Conservation (phyloP, 176 grass and related monocot species). For the Canna indica region DNA sequence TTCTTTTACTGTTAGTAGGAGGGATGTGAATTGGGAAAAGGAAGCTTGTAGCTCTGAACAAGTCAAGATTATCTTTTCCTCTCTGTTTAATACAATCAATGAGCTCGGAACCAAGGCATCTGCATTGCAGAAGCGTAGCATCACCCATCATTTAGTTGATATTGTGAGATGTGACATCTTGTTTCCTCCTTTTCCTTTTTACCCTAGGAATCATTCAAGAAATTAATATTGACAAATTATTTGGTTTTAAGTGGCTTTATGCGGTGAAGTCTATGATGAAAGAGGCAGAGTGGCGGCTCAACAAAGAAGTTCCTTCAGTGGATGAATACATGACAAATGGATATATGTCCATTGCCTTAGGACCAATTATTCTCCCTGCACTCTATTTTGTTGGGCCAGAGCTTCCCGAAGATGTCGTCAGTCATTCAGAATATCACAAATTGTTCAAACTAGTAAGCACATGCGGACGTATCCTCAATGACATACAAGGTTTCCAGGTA, state of each 20-base stretch:
- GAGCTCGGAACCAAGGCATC: conserved; percentile 53
- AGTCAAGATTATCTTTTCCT: conserved; percentile 56
- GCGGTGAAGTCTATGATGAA: conserved; percentile 59
- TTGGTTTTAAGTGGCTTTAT: conserved; percentile 38
- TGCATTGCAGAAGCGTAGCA: conserved; percentile 32
- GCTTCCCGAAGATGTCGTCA: conserved; percentile 21
- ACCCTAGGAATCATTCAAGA: neutral
- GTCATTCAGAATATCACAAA: conserved; percentile 34
- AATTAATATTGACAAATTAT: neutral
- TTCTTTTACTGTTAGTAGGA: conserved; percentile 25
- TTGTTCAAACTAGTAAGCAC: conserved; percentile 47
- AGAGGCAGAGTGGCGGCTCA: conserved; percentile 39
- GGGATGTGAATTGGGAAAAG: conserved; percentile 43
- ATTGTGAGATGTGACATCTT: conserved; percentile 31
- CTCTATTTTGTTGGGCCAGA: conserved; percentile 51
- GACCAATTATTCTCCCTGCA: conserved; percentile 47
- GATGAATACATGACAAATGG: conserved; percentile 59
- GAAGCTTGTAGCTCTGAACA: conserved; percentile 53
- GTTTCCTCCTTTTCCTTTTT: neutral
- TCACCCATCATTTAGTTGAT: conserved; percentile 44
- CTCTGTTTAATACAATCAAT: conserved; percentile 43
- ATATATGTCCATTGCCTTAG: conserved; percentile 39
- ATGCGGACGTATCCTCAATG: conserved; percentile 59
- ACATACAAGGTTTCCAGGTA: conserved; percentile 46
- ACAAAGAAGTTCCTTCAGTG: conserved; percentile 26